Evolutionary conservation across 1,284 basidiomycete species (phyloP), one percentile per base, ranked within the genome.

Genomic region (Vanrija sp.): DNA sequence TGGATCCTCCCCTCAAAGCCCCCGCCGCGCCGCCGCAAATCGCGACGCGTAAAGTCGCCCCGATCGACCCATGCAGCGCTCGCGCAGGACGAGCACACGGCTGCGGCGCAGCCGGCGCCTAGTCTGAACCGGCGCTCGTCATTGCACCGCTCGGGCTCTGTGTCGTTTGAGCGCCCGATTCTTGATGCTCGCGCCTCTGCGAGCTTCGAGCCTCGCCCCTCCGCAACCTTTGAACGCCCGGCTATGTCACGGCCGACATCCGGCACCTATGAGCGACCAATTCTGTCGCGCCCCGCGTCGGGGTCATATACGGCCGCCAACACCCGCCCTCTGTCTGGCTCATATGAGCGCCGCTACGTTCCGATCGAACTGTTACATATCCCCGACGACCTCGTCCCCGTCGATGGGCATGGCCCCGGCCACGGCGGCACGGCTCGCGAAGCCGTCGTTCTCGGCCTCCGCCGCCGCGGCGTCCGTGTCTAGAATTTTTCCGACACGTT

Each of bases 361-460:
- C 59, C 59, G 8, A 55, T 61, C 34, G 59, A 61, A 42, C 48
- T 55, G 14, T 43, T 59, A 25, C 46, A 54, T 46, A 46, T 61
- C 25, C 46, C 34, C 21, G 53, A 55, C 43, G 51, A 39, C 14
- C 43, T 39, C 19, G 43, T 39, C 19, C 34, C 46, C 26, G 52
- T 29, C 15, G 23, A 44, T n/a, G 53, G 49, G 15, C 39, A 47
- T 16, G 44, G 29, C 7, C 7, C 28, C 10, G 40, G 45, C 4
- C 29, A 10, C 18, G 50, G 51, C 15, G 49, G 46, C 9, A 63
- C 58, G 6, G 64, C 58, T 1, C 60, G 63, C 14, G 61, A 66
- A n/a, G 53, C 58, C 10, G 47, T 62, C 6, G 64, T 68, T 0
- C 46, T 65, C n/a, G 68, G 66, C 16, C 51, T 66, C 15, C 58